A percentile compares a stretch with the other conserved stretches of the same genome.
Conservation (phyloP, 768 basidiomycete genomes). For the Collybia mongolica region DNA sequence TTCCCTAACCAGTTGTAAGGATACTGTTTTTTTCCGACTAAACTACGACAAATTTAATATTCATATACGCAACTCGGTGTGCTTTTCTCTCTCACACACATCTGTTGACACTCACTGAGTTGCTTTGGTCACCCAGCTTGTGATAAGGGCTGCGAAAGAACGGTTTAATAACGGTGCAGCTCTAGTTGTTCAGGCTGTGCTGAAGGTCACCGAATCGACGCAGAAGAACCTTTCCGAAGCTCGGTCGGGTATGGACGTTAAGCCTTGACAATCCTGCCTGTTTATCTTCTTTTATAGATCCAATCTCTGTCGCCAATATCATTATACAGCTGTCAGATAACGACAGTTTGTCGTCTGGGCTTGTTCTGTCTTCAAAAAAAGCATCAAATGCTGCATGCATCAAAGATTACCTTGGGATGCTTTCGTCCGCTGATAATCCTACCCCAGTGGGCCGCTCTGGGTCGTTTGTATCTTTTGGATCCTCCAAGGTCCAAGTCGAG, state of each 20-base stretch:
- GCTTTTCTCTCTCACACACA: slow-evolving; percentile 17
- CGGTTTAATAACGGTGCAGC: slow-evolving; percentile 79
- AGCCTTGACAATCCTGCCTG: neutral
- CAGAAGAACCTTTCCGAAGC: slow-evolving; percentile 62
- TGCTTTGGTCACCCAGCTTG: slow-evolving; percentile 49
- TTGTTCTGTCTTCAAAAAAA: slow-evolving; percentile 56
- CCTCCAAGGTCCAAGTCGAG: slow-evolving; percentile 77
- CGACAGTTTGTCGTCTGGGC: slow-evolving; percentile 58
- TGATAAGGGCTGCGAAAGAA: slow-evolving; percentile 73
- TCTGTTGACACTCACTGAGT: slow-evolving; percentile 7
- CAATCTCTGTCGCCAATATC: slow-evolving; percentile 66
- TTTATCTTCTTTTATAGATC: slow-evolving; percentile 39
- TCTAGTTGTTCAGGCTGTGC: slow-evolving; percentile 63
- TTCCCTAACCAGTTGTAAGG: slow-evolving; percentile 35
- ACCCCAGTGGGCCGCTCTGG: slow-evolving; percentile 65
- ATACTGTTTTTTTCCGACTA: slow-evolving; percentile 76
- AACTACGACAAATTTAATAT: slow-evolving; percentile 89
- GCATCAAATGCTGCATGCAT: slow-evolving; percentile 58
- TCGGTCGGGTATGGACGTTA: slow-evolving; percentile 52
- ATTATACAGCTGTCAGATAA: slow-evolving; percentile 63
- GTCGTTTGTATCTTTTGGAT: slow-evolving; percentile 69
- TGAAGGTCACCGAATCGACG: slow-evolving; percentile 67
- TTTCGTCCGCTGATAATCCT: slow-evolving; percentile 82
- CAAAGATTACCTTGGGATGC: slow-evolving; percentile 79
- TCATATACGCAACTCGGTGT: slow-evolving; percentile 82